These are phyloP conservation scores for Exsudoporus floridanus DNA, from an alignment of 1,284 basidiomycete genomes.

Conservation along the genomic window DNA sequence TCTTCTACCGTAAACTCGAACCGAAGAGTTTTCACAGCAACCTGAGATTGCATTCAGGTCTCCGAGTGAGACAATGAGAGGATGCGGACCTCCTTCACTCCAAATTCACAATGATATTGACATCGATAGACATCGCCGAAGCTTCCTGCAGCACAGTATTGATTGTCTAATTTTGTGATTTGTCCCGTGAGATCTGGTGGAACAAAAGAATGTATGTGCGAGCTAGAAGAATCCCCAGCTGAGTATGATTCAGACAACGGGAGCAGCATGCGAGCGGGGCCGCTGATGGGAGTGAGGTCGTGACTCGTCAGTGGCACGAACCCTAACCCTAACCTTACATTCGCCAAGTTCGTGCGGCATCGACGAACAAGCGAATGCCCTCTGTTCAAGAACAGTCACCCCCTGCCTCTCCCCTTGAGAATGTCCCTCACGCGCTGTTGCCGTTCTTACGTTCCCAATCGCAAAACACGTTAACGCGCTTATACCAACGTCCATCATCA, in stretches of 20 bases:
- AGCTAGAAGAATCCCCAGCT: neutral
- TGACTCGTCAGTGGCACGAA: neutral
- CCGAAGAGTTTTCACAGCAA: conserved; percentile 16
- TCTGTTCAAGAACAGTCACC: conserved; percentile 24
- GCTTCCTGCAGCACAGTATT: conserved; percentile 5
- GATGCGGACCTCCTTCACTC: neutral
- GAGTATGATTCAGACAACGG: neutral
- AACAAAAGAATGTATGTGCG: neutral
- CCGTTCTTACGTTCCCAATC: conserved; percentile 87
- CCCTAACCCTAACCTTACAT: conserved; percentile 15
- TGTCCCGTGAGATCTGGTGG: conserved; percentile 7
- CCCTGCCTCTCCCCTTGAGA: conserved; percentile 9
- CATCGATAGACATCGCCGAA: conserved; percentile 10
- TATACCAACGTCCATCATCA: conserved; percentile 89
- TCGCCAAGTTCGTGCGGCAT: too few relatives aligned
- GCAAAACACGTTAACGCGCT: conserved; percentile 76
- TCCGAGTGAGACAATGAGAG: neutral
- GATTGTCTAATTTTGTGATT: neutral
- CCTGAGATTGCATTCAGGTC: neutral
- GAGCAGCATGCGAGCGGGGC: neutral
- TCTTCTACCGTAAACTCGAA: conserved; percentile 3
- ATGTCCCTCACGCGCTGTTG: conserved; percentile 59
- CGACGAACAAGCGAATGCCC: conserved; percentile 19
- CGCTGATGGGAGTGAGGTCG: neutral
- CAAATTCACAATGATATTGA: neutral